Evolutionary conservation across 208 protist genomes (phyloP).

Genomic region (Angomonas desouzai): DNA sequence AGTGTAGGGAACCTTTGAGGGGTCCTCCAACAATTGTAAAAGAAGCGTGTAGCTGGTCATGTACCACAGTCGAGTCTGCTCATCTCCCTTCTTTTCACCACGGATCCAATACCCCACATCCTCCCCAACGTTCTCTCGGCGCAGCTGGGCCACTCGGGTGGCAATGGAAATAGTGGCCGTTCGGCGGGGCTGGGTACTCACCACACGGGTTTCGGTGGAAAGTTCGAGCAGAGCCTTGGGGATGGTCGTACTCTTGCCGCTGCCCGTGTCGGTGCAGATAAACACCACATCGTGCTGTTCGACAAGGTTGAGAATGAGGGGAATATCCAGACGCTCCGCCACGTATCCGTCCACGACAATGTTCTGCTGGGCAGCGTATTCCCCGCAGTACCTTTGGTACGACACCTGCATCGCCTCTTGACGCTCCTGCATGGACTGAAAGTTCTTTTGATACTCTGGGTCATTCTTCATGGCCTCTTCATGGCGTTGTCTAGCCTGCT

Average conservation of each 20-base stretch:
- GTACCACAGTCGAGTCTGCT: constrained; percentile 81
- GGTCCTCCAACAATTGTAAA: constrained; percentile 58
- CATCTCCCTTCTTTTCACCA: constrained; percentile 71
- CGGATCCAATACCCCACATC: constrained; percentile 88
- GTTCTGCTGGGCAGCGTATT: constrained; percentile 48
- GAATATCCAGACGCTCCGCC: constrained; percentile 78
- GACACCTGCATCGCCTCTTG: constrained; percentile 44
- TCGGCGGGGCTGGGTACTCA: constrained; percentile 73
- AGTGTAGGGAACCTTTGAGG: constrained; percentile 55
- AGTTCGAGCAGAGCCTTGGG: constrained; percentile 79
- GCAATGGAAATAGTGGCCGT: constrained; percentile 75
- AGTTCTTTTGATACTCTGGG: constrained; percentile 67
- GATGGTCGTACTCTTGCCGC: constrained; percentile 81
- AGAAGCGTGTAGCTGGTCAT: constrained; percentile 89
- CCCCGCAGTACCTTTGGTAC: constrained; percentile 43
- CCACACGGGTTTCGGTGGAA: constrained; percentile 35
- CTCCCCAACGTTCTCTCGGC: constrained; percentile 57
- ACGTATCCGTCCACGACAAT: constrained; percentile 35
- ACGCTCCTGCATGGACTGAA: constrained; percentile 57
- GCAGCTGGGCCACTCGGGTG: constrained; percentile 52
- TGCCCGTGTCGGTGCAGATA: constrained; percentile 85
- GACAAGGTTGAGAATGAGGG: constrained; percentile 75
- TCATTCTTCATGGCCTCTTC: constrained; percentile 65
- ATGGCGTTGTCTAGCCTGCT: constrained; percentile 40
- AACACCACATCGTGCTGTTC: constrained; percentile 82